phyloP scores from a whole-genome alignment of 2,329 filamentous ascomycete genomes.

The Cladosporium sp. region DNA sequence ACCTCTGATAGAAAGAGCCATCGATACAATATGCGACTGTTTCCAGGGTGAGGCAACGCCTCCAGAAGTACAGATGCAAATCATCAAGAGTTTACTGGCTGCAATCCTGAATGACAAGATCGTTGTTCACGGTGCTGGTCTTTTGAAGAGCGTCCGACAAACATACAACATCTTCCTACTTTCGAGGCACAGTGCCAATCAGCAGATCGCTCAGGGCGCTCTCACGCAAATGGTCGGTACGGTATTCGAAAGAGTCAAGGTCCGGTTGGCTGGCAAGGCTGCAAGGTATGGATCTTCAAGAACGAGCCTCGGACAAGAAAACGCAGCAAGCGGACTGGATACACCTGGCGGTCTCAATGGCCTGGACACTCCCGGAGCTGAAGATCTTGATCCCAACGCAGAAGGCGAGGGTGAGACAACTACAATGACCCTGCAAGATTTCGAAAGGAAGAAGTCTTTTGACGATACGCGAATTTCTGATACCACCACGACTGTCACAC shows the following conservation, averaged over 20 bases:
- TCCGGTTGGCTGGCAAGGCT: conserved; percentile 81
- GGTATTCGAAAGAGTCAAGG: conserved; percentile 92
- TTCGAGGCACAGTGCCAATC: conserved; percentile 88
- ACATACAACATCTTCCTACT: conserved; percentile 99
- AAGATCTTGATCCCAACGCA: conserved; percentile 37
- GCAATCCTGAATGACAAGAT: conserved; percentile 98
- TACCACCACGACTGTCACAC: conserved; percentile 62
- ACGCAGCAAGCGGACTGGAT: conserved; percentile 22
- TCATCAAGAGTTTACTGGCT: conserved; percentile 92
- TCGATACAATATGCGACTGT: conserved; percentile 98
- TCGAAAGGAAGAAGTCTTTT: conserved; percentile 62
- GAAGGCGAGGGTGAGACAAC: conserved; percentile 35
- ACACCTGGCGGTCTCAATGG: conserved; percentile 22
- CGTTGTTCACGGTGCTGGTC: conserved; percentile 90
- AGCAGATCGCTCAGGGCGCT: conserved; percentile 94
- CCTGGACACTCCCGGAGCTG: conserved; percentile 23
- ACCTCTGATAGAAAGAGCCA: conserved; percentile 91
- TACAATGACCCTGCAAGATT: conserved; percentile 64
- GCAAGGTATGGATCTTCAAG: conserved; percentile 56
- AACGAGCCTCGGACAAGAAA: conserved; percentile 36
- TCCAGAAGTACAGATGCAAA: conserved; percentile 90
- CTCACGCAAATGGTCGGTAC: conserved; percentile 98
- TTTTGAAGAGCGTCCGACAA: conserved; percentile 93
- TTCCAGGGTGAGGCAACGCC: conserved; percentile 95
- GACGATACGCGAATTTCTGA: conserved; percentile 63